Percentiles rank a stretch among this genome's conserved stretches.
phyloP scores from a whole-genome alignment of 2,329 filamentous ascomycete species.

The Penicillium sp. region DNA sequence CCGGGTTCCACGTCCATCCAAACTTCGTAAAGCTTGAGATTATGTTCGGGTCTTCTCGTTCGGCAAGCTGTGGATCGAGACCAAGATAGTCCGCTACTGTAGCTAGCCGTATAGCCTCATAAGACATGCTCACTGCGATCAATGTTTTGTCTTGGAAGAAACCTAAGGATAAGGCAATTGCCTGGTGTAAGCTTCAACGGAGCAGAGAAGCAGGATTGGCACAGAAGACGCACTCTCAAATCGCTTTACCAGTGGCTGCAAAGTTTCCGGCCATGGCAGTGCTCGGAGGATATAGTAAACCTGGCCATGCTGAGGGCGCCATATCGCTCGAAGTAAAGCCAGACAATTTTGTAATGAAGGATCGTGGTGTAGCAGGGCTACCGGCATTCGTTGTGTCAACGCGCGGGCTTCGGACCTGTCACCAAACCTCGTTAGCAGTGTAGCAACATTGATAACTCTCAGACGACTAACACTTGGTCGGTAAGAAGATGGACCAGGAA shows the following conservation, averaged over 20 bases:
- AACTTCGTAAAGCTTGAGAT: slow-evolving; percentile 34
- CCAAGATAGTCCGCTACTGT: slow-evolving; percentile 38
- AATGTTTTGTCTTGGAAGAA: slow-evolving; percentile 41
- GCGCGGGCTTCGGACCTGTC: slow-evolving; percentile 41
- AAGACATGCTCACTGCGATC: slow-evolving; percentile 38
- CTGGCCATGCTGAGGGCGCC: slow-evolving; percentile 36
- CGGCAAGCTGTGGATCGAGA: slow-evolving; percentile 28
- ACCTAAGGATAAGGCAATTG: slow-evolving; percentile 18
- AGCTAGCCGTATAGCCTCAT: slow-evolving; percentile 39
- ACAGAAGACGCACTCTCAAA: slow-evolving; percentile 35
- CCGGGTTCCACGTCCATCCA: slow-evolving; percentile 40
- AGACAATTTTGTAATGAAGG: slow-evolving; percentile 35
- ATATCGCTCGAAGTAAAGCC: slow-evolving; percentile 37
- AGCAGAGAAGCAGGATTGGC: neutral
- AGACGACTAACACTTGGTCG: slow-evolving; percentile 36
- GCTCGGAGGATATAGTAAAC: slow-evolving; percentile 37
- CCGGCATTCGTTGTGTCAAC: slow-evolving; percentile 37
- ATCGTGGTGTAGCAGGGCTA: slow-evolving; percentile 28
- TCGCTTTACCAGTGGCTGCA: slow-evolving; percentile 32
- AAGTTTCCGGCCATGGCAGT: slow-evolving; percentile 33
- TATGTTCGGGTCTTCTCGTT: slow-evolving; percentile 27
- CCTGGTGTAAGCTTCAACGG: neutral
- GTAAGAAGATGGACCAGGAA: slow-evolving; percentile 41
- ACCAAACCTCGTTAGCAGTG: neutral
- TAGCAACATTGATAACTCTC: neutral